Evolutionary conservation across 2,329 filamentous ascomycete genomes (phyloP).

Genomic region (Alternaria sp.): DNA sequence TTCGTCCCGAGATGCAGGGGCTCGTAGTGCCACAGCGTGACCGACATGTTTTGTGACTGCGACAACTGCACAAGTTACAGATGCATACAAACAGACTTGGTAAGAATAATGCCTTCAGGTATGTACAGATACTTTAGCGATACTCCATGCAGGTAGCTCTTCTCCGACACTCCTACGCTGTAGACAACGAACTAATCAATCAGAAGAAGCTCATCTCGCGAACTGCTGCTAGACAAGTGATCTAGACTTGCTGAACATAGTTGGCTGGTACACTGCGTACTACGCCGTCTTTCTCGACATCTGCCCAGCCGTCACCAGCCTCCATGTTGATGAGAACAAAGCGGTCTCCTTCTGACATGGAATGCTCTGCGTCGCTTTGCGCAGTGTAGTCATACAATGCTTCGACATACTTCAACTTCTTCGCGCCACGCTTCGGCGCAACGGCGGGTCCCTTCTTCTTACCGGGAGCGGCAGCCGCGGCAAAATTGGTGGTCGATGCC

Average conservation of each 20-base stretch:
- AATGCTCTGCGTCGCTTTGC: conserved; percentile 84
- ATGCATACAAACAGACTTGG: neutral
- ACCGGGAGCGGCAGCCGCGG: conserved; percentile 36
- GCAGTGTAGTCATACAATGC: conserved; percentile 92
- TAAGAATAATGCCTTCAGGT: neutral
- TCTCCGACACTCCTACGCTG: neutral
- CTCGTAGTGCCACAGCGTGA: conserved; percentile 12
- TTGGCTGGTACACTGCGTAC: conserved; percentile 92
- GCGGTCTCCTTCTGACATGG: conserved; percentile 86
- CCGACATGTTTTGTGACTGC: neutral
- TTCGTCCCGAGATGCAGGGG: conserved; percentile 8
- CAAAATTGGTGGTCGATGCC: conserved; percentile 67
- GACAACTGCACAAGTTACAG: neutral
- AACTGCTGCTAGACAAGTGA: conserved; percentile 21
- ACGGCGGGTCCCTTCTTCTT: conserved; percentile 94
- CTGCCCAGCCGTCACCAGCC: conserved; percentile 92
- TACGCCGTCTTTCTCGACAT: conserved; percentile 89
- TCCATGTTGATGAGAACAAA: conserved; percentile 91
- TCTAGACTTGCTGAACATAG: conserved; percentile 78
- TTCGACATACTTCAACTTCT: conserved; percentile 92
- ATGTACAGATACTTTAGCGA: conserved; percentile 12
- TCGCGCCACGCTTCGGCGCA: conserved; percentile 86
- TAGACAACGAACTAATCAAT: neutral
- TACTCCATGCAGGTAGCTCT: neutral
- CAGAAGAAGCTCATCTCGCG: conserved; percentile 15